These are phyloP conservation scores for Chlamydomonas asymmetrica DNA, from an alignment of 139 green algal species.

Conservation along the genomic window DNA sequence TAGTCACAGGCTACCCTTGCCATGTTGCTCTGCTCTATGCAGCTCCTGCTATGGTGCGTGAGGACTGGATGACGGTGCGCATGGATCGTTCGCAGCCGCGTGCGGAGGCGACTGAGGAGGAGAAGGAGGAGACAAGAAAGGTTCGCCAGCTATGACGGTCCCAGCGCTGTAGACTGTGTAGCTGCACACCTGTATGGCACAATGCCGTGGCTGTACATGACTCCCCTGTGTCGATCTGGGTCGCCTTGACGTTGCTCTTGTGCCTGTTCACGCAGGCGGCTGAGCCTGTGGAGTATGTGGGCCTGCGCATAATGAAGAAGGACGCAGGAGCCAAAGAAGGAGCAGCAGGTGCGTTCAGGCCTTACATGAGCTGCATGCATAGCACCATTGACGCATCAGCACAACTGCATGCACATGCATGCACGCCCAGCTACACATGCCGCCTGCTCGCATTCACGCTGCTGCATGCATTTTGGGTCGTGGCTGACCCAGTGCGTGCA, in stretches of 20 bases:
- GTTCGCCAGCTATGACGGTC: background rate
- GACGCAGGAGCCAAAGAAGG: slow-evolving; percentile 8
- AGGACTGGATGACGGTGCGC: slow-evolving; percentile 83
- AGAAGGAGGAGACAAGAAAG: slow-evolving; percentile 13
- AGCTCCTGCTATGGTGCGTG: slow-evolving; percentile 23
- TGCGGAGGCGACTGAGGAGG: slow-evolving; percentile 23
- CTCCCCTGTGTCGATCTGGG: background rate
- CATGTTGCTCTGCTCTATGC: background rate
- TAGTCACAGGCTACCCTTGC: background rate
- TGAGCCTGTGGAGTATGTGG: slow-evolving; percentile 27
- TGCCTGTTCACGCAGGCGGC: background rate
- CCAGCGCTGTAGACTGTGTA: background rate
- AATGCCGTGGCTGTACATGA: background rate
- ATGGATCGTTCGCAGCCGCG: slow-evolving; percentile 30
- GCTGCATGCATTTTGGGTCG: no score
- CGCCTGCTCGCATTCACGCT: no score
- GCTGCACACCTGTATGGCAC: background rate
- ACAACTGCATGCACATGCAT: no score
- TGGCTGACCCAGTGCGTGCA: no score
- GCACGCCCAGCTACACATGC: no score
- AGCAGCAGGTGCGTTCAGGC: no score
- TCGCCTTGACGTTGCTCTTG: background rate
- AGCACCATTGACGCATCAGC: no score
- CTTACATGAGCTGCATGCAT: no score
- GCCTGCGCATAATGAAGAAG: slow-evolving; percentile 44